Conservation (phyloP, 768 basidiomycete species). For the Lentinula boryana region DNA sequence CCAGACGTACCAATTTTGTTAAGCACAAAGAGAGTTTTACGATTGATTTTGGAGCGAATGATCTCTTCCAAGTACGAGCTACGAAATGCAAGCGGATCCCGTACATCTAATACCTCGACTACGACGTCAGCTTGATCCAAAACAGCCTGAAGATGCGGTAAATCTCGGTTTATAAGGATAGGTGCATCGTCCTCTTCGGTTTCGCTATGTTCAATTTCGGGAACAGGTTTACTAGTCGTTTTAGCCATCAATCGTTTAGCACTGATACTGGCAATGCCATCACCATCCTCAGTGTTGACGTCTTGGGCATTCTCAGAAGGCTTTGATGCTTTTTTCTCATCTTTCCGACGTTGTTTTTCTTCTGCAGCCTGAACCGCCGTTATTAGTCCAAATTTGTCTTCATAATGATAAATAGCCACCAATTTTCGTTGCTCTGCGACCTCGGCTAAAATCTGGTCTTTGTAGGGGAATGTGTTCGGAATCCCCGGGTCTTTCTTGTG, state of each 20-base stretch:
- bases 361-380: slow-evolving; percentile 53
- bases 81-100: slow-evolving; percentile 73
- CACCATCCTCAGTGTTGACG: slow-evolving; percentile 27
- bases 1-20: slow-evolving; percentile 77
- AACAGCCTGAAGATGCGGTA: slow-evolving; percentile 59
- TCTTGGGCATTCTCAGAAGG: slow-evolving; percentile 28
- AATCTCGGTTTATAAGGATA: slow-evolving; percentile 53
- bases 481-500: slow-evolving; percentile 89
- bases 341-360: slow-evolving; percentile 63
- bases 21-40: slow-evolving; percentile 54
- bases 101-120: slow-evolving; percentile 75
- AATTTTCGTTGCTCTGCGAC: slow-evolving; percentile 74
- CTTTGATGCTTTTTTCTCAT: slow-evolving; percentile 49
- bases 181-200: slow-evolving; percentile 52
- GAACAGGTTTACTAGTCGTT: slow-evolving; percentile 23
- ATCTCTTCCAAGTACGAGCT: slow-evolving; percentile 59
- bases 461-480: slow-evolving; percentile 90
- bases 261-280: slow-evolving; percentile 40
- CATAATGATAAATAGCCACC: slow-evolving; percentile 33
- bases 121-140: slow-evolving; percentile 76
- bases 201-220: slow-evolving; percentile 21
- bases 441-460: slow-evolving; percentile 90
- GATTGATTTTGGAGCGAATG: slow-evolving; percentile 30
- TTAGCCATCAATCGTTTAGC: slow-evolving; percentile 32
- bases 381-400: background rate